Conservation (phyloP, 768 basidiomycete species). For the Auriscalpium microsporum region DNA sequence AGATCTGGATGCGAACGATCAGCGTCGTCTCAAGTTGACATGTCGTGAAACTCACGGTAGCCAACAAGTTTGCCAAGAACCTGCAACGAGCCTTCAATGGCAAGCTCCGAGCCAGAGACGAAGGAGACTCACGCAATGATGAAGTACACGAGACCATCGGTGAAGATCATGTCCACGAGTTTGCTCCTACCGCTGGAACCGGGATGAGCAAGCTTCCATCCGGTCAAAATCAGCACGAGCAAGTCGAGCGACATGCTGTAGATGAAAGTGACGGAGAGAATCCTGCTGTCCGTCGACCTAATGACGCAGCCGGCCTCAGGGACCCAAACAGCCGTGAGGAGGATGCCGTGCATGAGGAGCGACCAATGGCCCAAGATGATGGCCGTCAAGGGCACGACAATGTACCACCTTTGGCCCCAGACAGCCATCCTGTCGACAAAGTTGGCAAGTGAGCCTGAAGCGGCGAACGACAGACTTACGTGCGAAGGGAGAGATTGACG, state of each 20-base stretch:
- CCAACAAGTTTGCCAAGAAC: conserved; percentile 33
- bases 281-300: conserved; percentile 47
- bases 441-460: not conserved
- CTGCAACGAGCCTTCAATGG: conserved; percentile 23
- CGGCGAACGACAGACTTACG: conserved; percentile 20
- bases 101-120: conserved; percentile 2
- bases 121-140: conserved; percentile 51
- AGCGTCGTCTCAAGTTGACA: not conserved
- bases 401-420: conserved; percentile 50
- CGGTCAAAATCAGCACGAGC: conserved; percentile 48
- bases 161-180: conserved; percentile 57
- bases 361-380: conserved; percentile 66
- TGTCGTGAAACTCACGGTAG: conserved; percentile 21
- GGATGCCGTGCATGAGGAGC: conserved; percentile 57
- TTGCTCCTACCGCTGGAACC: conserved; percentile 28
- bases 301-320: conserved; percentile 46
- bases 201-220: conserved; percentile 42
- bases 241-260: conserved; percentile 74
- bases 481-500: conserved; percentile 39
- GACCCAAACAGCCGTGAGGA: conserved; percentile 51
- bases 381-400: conserved; percentile 41
- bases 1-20: conserved; percentile 34
- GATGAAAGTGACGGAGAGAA: conserved; percentile 64
- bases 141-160: conserved; percentile 68
- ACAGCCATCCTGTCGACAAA: conserved; percentile 43